phyloP scores from a whole-genome alignment of 1,284 basidiomycete species.

The Baeospora myosura region DNA sequence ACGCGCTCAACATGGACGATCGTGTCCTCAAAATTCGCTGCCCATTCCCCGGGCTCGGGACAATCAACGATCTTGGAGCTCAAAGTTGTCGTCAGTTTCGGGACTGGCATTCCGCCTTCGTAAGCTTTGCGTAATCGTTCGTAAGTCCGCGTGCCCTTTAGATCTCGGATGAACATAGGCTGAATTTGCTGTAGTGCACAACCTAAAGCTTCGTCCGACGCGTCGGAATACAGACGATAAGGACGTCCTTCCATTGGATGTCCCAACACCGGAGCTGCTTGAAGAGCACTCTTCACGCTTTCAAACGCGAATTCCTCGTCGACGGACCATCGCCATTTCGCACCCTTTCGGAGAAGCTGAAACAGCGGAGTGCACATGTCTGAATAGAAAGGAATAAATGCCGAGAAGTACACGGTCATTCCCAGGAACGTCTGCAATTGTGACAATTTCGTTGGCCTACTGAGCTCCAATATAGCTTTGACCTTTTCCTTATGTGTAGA shows the following conservation, averaged over 20 bases:
- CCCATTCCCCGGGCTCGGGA: neutral
- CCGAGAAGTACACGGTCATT: slow-evolving; percentile 23
- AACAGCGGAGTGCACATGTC: too few species aligned
- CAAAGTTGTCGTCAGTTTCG: slow-evolving; percentile 10
- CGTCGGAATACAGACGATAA: slow-evolving; percentile 31
- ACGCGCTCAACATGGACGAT: neutral
- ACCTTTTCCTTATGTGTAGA: slow-evolving; percentile 26
- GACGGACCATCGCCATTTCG: slow-evolving; percentile 21
- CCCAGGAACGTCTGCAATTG: slow-evolving; percentile 16
- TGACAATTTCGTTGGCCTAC: slow-evolving; percentile 14
- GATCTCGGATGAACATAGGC: neutral
- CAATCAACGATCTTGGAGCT: slow-evolving; percentile 27
- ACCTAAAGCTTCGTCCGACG: slow-evolving; percentile 12
- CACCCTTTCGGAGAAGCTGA: slow-evolving; percentile 15
- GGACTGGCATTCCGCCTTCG: neutral
- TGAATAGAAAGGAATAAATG: slow-evolving; percentile 25
- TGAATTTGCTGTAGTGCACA: neutral
- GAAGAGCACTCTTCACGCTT: slow-evolving; percentile 18
- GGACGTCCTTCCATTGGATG: slow-evolving; percentile 23
- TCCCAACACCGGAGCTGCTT: slow-evolving; percentile 20
- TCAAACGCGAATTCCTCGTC: slow-evolving; percentile 18
- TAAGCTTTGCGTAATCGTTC: neutral
- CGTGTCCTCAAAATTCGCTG: neutral
- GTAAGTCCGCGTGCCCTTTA: neutral
- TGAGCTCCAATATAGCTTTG: slow-evolving; percentile 16